These are phyloP conservation scores for Gossypium longicalyx DNA, from an alignment of 345 rosid species.

Conservation along the genomic window DNA sequence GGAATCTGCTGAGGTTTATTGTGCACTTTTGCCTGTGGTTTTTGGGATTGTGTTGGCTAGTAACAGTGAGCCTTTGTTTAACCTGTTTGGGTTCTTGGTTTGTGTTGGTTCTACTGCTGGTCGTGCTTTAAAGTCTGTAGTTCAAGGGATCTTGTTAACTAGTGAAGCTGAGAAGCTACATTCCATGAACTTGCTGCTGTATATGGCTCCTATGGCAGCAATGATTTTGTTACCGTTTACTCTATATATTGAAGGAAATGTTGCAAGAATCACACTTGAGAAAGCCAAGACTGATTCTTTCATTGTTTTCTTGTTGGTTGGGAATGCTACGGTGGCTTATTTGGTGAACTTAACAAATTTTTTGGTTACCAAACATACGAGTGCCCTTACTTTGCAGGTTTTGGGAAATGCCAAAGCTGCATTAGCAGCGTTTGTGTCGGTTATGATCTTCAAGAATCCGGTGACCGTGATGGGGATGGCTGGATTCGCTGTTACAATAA, in stretches of 20 bases:
- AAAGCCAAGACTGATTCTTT: constrained; percentile 65
- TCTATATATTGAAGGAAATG: constrained; percentile 90
- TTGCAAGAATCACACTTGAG: constrained; percentile 64
- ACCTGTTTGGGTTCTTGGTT: constrained; percentile 84
- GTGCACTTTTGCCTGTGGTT: constrained; percentile 85
- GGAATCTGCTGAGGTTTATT: constrained; percentile 79
- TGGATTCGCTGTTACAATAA: constrained; percentile 84
- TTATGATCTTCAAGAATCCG: constrained; percentile 88
- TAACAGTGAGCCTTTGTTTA: constrained; percentile 87
- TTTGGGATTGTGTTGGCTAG: constrained; percentile 92
- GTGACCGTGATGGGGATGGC: constrained; percentile 89
- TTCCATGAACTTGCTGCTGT: constrained; percentile 85
- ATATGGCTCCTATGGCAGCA: constrained; percentile 99
- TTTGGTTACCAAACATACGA: constrained; percentile 95
- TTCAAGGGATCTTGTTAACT: constrained; percentile 74
- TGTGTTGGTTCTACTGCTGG: constrained; percentile 96
- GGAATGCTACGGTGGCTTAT: constrained; percentile 96
- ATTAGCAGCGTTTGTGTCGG: constrained; percentile 89
- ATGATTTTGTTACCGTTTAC: constrained; percentile 78
- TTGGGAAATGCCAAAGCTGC: constrained; percentile 99
- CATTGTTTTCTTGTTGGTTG: constrained; percentile 66
- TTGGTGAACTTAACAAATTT: constrained; percentile 91
- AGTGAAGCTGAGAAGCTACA: constrained; percentile 93
- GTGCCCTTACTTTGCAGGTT: constrained; percentile 94
- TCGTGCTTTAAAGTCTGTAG: constrained; percentile 89